These are phyloP conservation scores for Lonicera japonica DNA, from an alignment of 129 eudicot genomes.

Conservation along the genomic window DNA sequence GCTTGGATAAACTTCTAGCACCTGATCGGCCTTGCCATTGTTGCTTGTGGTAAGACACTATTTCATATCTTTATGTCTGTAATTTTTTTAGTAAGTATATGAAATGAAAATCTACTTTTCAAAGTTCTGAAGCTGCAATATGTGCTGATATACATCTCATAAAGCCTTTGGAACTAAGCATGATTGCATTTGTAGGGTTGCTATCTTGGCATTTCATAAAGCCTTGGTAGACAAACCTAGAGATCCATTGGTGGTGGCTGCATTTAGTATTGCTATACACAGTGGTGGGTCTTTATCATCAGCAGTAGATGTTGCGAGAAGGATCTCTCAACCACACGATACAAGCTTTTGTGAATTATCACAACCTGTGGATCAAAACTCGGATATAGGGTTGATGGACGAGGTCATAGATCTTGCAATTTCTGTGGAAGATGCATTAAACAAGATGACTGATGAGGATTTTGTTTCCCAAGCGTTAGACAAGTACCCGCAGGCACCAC, in stretches of 20 bases:
- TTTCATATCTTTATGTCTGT: neutral
- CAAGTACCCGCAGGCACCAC: constrained; percentile 57
- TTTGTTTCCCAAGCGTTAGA: constrained; percentile 50
- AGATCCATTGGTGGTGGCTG: constrained; percentile 49
- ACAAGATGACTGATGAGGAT: constrained; percentile 34
- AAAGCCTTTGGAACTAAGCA: no score
- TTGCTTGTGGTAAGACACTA: constrained; percentile 54
- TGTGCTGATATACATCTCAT: no score
- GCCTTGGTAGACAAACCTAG: constrained; percentile 53
- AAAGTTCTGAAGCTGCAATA: no score
- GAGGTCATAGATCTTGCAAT: constrained; percentile 45
- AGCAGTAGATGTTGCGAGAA: constrained; percentile 43
- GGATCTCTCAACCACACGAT: constrained; percentile 52
- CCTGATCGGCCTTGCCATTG: constrained; percentile 65
- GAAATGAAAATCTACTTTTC: no score
- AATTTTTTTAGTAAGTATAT: no score
- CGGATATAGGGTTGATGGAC: constrained; percentile 29
- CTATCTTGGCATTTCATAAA: constrained; percentile 55
- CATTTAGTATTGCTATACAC: constrained; percentile 54
- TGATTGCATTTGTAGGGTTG: constrained; percentile 33
- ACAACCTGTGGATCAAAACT: constrained; percentile 14
- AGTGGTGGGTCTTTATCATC: constrained; percentile 50
- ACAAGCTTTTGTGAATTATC: constrained; percentile 39
- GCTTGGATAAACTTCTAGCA: constrained; percentile 59
- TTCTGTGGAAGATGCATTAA: constrained; percentile 38